phyloP scores from a whole-genome alignment of 805 yeast genomes.

The Maudiozyma serrabonitensis region DNA sequence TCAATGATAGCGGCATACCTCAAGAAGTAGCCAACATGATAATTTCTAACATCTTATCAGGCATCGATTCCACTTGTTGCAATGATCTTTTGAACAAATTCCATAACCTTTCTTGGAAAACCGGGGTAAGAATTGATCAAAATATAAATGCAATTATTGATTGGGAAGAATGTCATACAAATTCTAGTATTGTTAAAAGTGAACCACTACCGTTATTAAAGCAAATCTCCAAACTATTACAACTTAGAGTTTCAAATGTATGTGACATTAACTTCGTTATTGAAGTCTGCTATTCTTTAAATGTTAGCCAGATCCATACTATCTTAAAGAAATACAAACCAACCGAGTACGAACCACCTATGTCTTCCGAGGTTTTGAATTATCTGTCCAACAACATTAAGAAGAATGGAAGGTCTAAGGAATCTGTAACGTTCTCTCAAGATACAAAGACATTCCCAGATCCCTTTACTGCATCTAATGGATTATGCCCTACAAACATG shows the following conservation, averaged over 20 bases:
- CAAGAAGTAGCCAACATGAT: conserved; percentile 30
- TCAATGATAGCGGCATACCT: conserved; percentile 59
- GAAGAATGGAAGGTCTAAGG: conserved; percentile 1
- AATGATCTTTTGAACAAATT: conserved; percentile 9
- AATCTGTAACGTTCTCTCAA: background rate
- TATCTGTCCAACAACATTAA: conserved; percentile 7
- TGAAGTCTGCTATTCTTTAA: conserved; percentile 9
- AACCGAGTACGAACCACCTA: conserved; percentile 3
- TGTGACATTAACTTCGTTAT: conserved; percentile 7
- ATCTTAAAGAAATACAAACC: conserved; percentile 10
- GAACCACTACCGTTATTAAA: conserved; percentile 2
- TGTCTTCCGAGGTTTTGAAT: conserved; percentile 9
- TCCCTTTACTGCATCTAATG: background rate
- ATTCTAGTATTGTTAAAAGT: no score
- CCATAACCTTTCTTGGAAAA: conserved; percentile 7
- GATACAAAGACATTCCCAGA: background rate
- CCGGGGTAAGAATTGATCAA: conserved; percentile 6
- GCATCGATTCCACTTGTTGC: conserved; percentile 6
- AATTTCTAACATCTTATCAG: conserved; percentile 1
- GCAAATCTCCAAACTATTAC: conserved; percentile 9
- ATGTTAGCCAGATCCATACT: conserved; percentile 7
- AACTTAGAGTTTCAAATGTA: conserved; percentile 8
- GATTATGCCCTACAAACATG: background rate
- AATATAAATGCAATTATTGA: conserved; percentile 1
- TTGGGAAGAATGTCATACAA: conserved; percentile 3